Conservation (phyloP, 768 basidiomycete species). For the Pleurotus salmoneostramineus region DNA sequence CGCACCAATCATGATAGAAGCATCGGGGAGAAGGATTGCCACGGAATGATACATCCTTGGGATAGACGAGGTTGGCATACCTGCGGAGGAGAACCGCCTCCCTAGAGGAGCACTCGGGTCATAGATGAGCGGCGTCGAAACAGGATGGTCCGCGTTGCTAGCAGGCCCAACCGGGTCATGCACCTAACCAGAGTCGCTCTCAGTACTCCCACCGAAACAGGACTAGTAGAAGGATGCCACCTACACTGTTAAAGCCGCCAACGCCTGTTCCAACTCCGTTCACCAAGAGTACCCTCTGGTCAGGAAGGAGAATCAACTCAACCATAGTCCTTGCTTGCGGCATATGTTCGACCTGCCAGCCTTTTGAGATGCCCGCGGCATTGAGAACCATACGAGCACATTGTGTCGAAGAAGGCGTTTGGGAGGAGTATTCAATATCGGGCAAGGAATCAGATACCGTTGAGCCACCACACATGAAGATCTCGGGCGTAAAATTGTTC, state of each 20-base stretch:
- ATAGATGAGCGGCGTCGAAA: slow-evolving; percentile 26
- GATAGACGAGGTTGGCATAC: slow-evolving; percentile 24
- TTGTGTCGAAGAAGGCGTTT: slow-evolving; percentile 35
- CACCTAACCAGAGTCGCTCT: background rate
- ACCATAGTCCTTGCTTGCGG: slow-evolving; percentile 33
- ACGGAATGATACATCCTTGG: slow-evolving; percentile 32
- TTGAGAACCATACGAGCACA: slow-evolving; percentile 39
- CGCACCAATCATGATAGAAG: slow-evolving; percentile 23
- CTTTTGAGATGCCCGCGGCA: slow-evolving; percentile 33
- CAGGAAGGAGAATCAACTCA: slow-evolving; percentile 32
- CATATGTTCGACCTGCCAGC: slow-evolving; percentile 44
- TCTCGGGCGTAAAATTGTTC: slow-evolving; percentile 36
- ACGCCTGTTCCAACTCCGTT: slow-evolving; percentile 41
- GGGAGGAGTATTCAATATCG: slow-evolving; percentile 26
- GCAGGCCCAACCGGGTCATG: slow-evolving; percentile 23
- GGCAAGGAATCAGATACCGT: slow-evolving; percentile 26
- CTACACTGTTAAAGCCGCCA: slow-evolving; percentile 30
- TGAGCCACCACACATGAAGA: slow-evolving; percentile 44
- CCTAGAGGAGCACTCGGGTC: slow-evolving; percentile 22
- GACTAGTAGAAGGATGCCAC: slow-evolving; percentile 2
- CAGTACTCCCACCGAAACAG: background rate
- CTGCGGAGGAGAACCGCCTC: slow-evolving; percentile 25
- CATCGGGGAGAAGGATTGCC: slow-evolving; percentile 24
- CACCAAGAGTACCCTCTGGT: slow-evolving; percentile 36
- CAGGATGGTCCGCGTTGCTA: slow-evolving; percentile 34